Evolutionary conservation across 257 asterid genomes (phyloP), one percentile per base, ranked within the genome.

Genomic region (Ophiorrhiza pumila): DNA sequence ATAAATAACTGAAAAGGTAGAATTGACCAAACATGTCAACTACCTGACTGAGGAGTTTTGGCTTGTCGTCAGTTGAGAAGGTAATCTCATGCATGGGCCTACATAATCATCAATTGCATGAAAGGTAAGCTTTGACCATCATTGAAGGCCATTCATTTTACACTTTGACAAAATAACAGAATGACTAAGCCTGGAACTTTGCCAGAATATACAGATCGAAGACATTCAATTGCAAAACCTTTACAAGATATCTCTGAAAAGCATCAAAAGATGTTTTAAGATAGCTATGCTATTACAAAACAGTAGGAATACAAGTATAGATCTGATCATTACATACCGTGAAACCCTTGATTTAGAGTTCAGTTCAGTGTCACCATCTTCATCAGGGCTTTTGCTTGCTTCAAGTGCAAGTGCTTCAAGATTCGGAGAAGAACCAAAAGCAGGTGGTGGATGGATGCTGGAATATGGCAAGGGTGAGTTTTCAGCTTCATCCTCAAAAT

Each of bases 71-170:
- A 11, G 87, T 85, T 78, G 99, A 95, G 82, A 90, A 90, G 32
- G 99, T 95, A 81, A 95, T 95, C 83, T 95, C 99, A 82, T 95
- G 99, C 97, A 92, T 89, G 72, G 98, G 91, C 93, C 99, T 95
- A 86, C 87, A 81, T 68, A 69, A 71, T 73, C 65, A 65, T 65
- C 74, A 71, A 71, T 59, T 47, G 43, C 71, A 65, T 22, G 58
- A 74, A 61, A 53, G 46, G 72, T 68, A 68, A 57, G 75, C 32
- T 7, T 61, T 64, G 45, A 60, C 56, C 42, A 65, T n/a, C 53
- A 64, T 65, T 53, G 18, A 11, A 53, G 41, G 25, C 52, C 62
- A 22, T 37, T 50, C 41, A 15, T 49, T 52, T 14, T 13, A 52
- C 22, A 8, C 29, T 47, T 50, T 35, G 2, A 35, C 46, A 12